Evolutionary conservation across 352 stramenopile species (phyloP).

Genomic region (Phytophthora nicotianae): DNA sequence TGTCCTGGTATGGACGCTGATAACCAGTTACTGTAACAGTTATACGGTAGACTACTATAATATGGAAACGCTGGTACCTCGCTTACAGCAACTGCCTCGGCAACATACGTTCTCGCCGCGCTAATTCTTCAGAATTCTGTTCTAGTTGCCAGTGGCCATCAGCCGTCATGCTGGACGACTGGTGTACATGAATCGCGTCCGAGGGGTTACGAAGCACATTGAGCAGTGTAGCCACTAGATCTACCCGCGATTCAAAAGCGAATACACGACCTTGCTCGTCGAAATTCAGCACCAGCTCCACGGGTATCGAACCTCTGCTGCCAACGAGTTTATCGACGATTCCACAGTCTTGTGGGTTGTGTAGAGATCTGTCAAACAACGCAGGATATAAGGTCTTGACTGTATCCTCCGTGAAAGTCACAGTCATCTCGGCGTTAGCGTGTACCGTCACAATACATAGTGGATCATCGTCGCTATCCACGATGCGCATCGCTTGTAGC

Average conservation of each 20-base stretch:
- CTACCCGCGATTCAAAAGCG: slow-evolving; percentile 64
- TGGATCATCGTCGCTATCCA: slow-evolving; percentile 38
- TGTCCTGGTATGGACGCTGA: too few species aligned
- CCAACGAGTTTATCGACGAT: not conserved
- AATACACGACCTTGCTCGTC: slow-evolving; percentile 77
- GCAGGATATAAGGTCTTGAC: slow-evolving; percentile 51
- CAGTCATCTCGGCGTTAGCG: slow-evolving; percentile 35
- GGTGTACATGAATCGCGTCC: slow-evolving; percentile 19
- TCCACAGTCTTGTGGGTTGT: not conserved
- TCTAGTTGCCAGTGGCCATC: slow-evolving; percentile 44
- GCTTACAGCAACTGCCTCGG: slow-evolving; percentile 28
- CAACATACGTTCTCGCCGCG: slow-evolving; percentile 17
- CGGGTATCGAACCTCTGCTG: not conserved
- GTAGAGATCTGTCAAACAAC: slow-evolving; percentile 26
- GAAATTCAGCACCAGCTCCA: slow-evolving; percentile 72
- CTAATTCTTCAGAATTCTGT: slow-evolving; percentile 17
- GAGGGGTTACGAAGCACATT: slow-evolving; percentile 37
- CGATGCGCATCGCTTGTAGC: slow-evolving; percentile 34
- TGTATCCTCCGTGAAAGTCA: slow-evolving; percentile 45
- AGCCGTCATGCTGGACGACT: slow-evolving; percentile 36
- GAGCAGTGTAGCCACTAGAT: slow-evolving; percentile 40
- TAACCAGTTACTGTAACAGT: too few species aligned
- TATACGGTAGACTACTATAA: too few species aligned
- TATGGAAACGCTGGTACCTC: too few species aligned
- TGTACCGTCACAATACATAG: slow-evolving; percentile 43